Base-by-base conservation (phyloP, 1,284 basidiomycete species). In the Garcileccinum viscosum region DNA sequence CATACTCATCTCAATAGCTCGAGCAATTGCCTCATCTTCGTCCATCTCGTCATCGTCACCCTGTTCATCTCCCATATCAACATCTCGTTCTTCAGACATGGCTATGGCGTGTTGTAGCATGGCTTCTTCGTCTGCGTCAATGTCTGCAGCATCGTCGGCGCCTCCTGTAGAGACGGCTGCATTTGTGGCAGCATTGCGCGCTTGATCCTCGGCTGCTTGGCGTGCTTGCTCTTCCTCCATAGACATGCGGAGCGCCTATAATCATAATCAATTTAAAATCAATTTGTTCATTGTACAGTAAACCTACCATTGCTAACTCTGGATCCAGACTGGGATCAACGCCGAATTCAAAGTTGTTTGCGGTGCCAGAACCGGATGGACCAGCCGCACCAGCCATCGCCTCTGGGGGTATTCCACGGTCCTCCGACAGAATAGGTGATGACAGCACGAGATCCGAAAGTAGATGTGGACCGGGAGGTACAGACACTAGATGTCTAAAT, bases 241-340 rank as follows among this genome's bases (percentile, higher is more conserved):
- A 0, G 97, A 99, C 92, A 99, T 95, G 50, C 97, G 94, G 58
- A 99, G 87, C 15, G 96, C 97, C 96, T 98, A 75, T 56, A 62
- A 35, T 67, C 50, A 58, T 37, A 38, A 40, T 71, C 40, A 72
- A 56, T 24, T 22, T 47, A 62, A 58, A 38, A 50, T 61, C 27
- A 19, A n/a, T 53, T 8, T 38, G 27, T 30, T 42, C 1, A 38
- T 32, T 33, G 38, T 24, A 47, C 15, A 1, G 59, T 61, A 67
- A 53, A 35, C 83, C 69, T 70, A 95, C 96, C 96, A 99, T 97
- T 4, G 98, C 98, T 66, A 99, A 86, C 79, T 99, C 97, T 1
- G 98, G 98, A 81, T 99, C 97, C 74, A 98, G 86, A 77, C 90
- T 95, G 2, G 97, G 96, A 80, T 99, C 97, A 22, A 99, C 91